Conservation (phyloP, 2,329 filamentous ascomycete species). For the Metarhizium sp. region DNA sequence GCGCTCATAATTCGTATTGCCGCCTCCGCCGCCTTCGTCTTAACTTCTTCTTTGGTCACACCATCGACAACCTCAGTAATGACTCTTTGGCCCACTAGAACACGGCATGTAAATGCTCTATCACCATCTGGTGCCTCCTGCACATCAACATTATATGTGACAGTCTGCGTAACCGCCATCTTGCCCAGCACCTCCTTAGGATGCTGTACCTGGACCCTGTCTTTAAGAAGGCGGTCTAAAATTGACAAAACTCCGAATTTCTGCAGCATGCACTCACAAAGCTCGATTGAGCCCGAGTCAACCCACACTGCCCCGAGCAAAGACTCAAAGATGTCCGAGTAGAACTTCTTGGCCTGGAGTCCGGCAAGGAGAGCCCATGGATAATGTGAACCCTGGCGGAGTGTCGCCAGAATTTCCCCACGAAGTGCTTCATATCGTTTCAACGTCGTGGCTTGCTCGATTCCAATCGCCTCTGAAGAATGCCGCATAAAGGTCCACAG, state of each 20-base stretch:
- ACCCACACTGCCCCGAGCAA: slow-evolving; percentile 76
- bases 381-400: slow-evolving; percentile 46
- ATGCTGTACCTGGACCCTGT: slow-evolving; percentile 47
- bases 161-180: slow-evolving; percentile 39
- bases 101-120: slow-evolving; percentile 31
- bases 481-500: slow-evolving; percentile 66
- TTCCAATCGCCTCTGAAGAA: slow-evolving; percentile 35
- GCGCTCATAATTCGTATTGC: slow-evolving; percentile 31
- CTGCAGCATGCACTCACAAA: slow-evolving; percentile 52
- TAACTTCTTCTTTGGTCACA: slow-evolving; percentile 40
- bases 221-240: slow-evolving; percentile 51
- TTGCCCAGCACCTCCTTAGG: slow-evolving; percentile 61
- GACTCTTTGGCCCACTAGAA: slow-evolving; percentile 37
- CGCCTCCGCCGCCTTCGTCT: slow-evolving; percentile 44
- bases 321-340: slow-evolving; percentile 75
- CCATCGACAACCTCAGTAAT: slow-evolving; percentile 37
- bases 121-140: slow-evolving; percentile 11
- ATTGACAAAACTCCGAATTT: slow-evolving; percentile 56
- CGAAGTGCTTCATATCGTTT: slow-evolving; percentile 39
- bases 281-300: slow-evolving; percentile 56
- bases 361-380: slow-evolving; percentile 68
- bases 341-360: slow-evolving; percentile 63
- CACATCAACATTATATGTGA: slow-evolving; percentile 41
- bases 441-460: slow-evolving; percentile 33
- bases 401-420: slow-evolving; percentile 35